phyloP scores from a whole-genome alignment of 2,329 filamentous ascomycete genomes.

The Hymenoscyphus occultus region DNA sequence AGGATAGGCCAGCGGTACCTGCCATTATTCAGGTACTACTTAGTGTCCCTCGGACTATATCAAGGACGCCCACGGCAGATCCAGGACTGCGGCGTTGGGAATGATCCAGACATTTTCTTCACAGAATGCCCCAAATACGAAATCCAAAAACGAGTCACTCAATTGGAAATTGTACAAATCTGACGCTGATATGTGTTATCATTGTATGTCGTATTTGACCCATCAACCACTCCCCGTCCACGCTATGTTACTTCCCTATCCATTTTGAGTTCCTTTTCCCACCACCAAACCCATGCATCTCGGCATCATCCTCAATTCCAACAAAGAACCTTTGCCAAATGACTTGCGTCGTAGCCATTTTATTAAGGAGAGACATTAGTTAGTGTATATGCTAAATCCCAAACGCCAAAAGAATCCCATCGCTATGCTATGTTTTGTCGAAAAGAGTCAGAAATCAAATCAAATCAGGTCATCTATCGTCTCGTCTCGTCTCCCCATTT shows the following conservation, averaged over 20 bases:
- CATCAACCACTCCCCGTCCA: not conserved
- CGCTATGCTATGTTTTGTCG: slow-evolving; percentile 26
- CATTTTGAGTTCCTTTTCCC: not conserved
- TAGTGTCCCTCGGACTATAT: no score
- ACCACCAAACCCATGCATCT: not conserved
- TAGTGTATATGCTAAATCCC: slow-evolving; percentile 14
- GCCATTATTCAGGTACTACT: no score
- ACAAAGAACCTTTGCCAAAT: not conserved
- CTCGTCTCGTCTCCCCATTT: slow-evolving; percentile 4
- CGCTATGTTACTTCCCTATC: not conserved
- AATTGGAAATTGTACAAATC: no score
- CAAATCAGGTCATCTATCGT: not conserved
- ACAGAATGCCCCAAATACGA: no score
- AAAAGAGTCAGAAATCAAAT: slow-evolving; percentile 1
- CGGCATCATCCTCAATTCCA: not conserved
- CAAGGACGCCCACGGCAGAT: no score
- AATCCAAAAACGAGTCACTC: no score
- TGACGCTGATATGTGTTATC: not conserved
- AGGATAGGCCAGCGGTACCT: no score
- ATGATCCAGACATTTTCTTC: no score
- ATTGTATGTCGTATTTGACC: not conserved
- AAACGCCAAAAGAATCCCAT: slow-evolving; percentile 12
- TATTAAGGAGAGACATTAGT: slow-evolving; percentile 32
- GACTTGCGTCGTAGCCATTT: slow-evolving; percentile 3
- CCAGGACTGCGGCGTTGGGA: no score